Percentiles rank a stretch among this genome's conserved stretches.
Evolutionary conservation across 129 eudicot species (phyloP).

Genomic region (Centella asiatica): DNA sequence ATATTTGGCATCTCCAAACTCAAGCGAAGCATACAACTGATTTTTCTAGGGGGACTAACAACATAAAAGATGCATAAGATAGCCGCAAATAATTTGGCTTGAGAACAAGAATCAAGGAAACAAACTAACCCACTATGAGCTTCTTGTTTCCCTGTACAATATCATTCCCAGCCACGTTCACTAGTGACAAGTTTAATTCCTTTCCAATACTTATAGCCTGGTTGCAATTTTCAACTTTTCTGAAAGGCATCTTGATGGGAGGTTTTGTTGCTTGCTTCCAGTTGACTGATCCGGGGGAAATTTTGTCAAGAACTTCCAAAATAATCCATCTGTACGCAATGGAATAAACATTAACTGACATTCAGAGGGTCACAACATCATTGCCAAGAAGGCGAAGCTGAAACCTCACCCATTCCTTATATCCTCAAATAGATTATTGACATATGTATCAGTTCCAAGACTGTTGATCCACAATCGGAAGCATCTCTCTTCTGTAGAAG

Average conservation of each 20-base stretch:
- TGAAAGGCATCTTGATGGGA: slow-evolving; percentile 68
- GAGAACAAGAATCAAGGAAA: too few relatives aligned
- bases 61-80: too few relatives aligned
- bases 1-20: too few relatives aligned
- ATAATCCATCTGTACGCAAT: slow-evolving; percentile 54
- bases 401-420: slow-evolving; percentile 61
- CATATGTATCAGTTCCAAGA: slow-evolving; percentile 64
- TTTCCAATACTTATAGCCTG: slow-evolving; percentile 67
- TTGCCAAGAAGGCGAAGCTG: slow-evolving; percentile 8
- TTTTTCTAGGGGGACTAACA: too few relatives aligned
- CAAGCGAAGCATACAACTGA: too few relatives aligned
- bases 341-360: slow-evolving; percentile 4
- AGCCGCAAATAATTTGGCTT: too few relatives aligned
- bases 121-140: slow-evolving; percentile 56
- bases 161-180: slow-evolving; percentile 64
- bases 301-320: slow-evolving; percentile 70
- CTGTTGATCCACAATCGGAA: slow-evolving; percentile 82
- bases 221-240: slow-evolving; percentile 80
- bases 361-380: background rate
- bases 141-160: slow-evolving; percentile 76
- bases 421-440: slow-evolving; percentile 74
- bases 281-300: slow-evolving; percentile 63
- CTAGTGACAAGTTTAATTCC: slow-evolving; percentile 59
- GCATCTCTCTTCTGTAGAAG: slow-evolving; percentile 77
- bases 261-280: slow-evolving; percentile 78